Conservation (phyloP, 2,329 filamentous ascomycete species). For the Juglanconis sp. region DNA sequence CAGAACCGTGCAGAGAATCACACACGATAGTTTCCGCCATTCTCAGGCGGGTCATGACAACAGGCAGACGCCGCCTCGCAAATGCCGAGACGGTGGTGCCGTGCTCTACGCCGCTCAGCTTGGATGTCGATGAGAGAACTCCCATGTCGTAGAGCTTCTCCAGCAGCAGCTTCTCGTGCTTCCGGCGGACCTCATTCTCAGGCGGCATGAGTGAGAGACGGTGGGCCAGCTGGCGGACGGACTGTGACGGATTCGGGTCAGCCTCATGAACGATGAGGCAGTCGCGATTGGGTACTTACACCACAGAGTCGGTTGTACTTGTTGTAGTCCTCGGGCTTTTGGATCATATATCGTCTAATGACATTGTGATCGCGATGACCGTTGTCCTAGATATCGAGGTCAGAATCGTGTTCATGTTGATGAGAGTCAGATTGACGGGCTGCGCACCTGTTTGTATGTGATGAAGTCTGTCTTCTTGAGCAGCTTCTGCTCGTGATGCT, state of each 20-base stretch:
- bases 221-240: conserved; percentile 86
- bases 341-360: conserved; percentile 83
- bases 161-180: conserved; percentile 82
- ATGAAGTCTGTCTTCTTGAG: conserved; percentile 91
- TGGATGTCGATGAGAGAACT: conserved; percentile 70
- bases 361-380: conserved; percentile 79
- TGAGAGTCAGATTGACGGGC: too few relatives aligned
- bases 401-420: neutral
- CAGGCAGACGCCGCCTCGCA: conserved; percentile 76
- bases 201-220: conserved; percentile 79
- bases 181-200: conserved; percentile 71
- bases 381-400: conserved; percentile 52
- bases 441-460: conserved; percentile 70
- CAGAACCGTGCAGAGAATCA: neutral
- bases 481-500: conserved; percentile 95
- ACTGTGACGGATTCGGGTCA: conserved; percentile 43
- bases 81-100: conserved; percentile 87
- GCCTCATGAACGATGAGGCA: neutral
- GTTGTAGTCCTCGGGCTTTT: conserved; percentile 83
- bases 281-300: conserved; percentile 37
- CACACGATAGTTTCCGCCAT: conserved; percentile 82
- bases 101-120: conserved; percentile 81
- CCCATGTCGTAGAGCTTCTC: conserved; percentile 95
- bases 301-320: conserved; percentile 66
- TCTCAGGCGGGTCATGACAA: conserved; percentile 82